Base-by-base conservation (phyloP, 257 asterid genomes). In the Solanum ossicruentum region DNA sequence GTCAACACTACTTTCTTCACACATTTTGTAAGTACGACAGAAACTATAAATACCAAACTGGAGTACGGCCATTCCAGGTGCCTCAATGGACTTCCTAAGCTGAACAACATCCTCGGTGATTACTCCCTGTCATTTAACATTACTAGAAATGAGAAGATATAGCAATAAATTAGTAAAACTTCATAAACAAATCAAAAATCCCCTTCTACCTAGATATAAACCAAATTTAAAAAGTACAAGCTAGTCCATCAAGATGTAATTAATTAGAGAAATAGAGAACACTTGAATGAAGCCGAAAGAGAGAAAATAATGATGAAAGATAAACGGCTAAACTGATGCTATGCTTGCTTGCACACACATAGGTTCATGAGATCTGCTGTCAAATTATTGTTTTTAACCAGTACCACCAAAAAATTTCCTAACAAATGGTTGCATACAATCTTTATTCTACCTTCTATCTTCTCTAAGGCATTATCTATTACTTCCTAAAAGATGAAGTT, bases 21-120 rank as follows among this genome's bases (percentile, higher is more conserved):
- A 69, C 41, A 69, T 18, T 54, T 84, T 85, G 75, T 45, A 52
- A 58, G 84, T 65, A 82, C 43, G 28, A 82, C 45, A 61, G 45
- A 56, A 63, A 47, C 65, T 84, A 10, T 51, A 83, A 80, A 78
- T 93, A 95, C 99, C 99, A 92, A 97, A 97, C 89, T 97, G 98
- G 88, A 97, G 96, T 84, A 95, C 98, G 12, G 99, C 98, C 99
- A 97, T 97, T 85, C 99, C 98, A 83, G 98, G 99, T 86, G 98
- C 99, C 66, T 94, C 94, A 65, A 95, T 95, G 82, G 97, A 94
- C 90, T 88, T 92, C 87, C 99, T 89, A 78, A 97, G 98, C 89
- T 91, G 92, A 88, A 97, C 97, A 66, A 97, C 98, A 73, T 97
- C 99, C 88, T 92, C 94, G 45, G 99, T 97, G 45, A 97, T 97